A percentile compares a stretch with the other conserved stretches of the same genome.
Conservation (phyloP, 306 rosid species). For the Acacia acuminata region DNA sequence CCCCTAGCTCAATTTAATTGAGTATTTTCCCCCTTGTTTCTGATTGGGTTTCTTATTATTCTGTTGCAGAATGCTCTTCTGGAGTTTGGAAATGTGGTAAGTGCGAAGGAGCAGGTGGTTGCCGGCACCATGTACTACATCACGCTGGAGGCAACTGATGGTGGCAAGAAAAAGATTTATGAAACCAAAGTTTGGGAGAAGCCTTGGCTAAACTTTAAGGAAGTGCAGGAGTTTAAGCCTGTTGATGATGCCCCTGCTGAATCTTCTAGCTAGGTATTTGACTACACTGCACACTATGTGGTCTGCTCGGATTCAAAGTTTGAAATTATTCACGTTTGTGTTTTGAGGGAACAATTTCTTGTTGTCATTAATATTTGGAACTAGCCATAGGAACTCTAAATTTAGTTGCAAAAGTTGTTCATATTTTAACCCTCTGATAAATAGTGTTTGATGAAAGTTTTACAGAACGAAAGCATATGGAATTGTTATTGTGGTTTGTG, state of each 20-base stretch:
- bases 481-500: not conserved
- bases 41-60: not conserved
- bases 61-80: slow-evolving; percentile 38
- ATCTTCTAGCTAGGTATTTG: slow-evolving; percentile 26
- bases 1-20: not conserved
- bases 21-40: not conserved
- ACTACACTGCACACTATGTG: not conserved
- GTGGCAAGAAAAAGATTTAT: slow-evolving; percentile 42
- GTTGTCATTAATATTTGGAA: not conserved
- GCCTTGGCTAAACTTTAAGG: slow-evolving; percentile 57
- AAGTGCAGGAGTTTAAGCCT: slow-evolving; percentile 56
- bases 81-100: slow-evolving; percentile 41
- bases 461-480: not conserved
- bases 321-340: not conserved
- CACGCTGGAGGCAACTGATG: slow-evolving; percentile 53
- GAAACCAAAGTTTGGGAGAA: slow-evolving; percentile 57
- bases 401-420: not conserved
- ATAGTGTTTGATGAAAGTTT: not conserved
- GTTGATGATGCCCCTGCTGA: slow-evolving; percentile 40
- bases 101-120: slow-evolving; percentile 47
- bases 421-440: not conserved
- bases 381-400: not conserved
- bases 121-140: slow-evolving; percentile 42
- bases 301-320: not conserved
- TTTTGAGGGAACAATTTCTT: not conserved